Evolutionary conservation across 306 rosid species (phyloP), one percentile per base, ranked within the genome.

Genomic region (Urtica urens): DNA sequence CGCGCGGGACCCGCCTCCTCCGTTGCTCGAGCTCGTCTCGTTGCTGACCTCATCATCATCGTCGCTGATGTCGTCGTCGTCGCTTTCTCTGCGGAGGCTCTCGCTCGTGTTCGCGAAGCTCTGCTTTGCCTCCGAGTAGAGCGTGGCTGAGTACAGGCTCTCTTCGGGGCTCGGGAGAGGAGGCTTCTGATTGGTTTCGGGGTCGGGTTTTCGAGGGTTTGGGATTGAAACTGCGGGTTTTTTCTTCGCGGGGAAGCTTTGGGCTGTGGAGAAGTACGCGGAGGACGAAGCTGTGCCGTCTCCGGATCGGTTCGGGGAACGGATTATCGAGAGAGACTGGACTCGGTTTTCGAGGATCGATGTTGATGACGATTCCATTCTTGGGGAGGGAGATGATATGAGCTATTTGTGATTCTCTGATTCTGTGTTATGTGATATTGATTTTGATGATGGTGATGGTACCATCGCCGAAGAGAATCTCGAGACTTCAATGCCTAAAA

Each of bases 1-100:
- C 58, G 81, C 68, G 62, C 77, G n/a, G n/a, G n/a, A n/a, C n/a
- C n/a, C n/a, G n/a, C n/a, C n/a, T n/a, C n/a, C n/a, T n/a, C n/a
- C n/a, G n/a, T n/a, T 72, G 73, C 87, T 77, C 10, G 76, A 65
- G 77, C 87, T 84, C 90, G 93, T 84, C 51, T 81, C 93, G 21
- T 84, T 95, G 38, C 93, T 90, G 48, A 81, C 62, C 40, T 90
- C 97, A 39, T 95, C n/a, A n/a, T n/a, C n/a, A n/a, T n/a, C n/a
- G n/a, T 84, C 97, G 38, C 93, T 90, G 48, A 81, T 60, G 41
- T 90, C 97, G 37, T 95, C 84, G 53, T 90, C 93, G 1, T 90
- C 81, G 64, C 96, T 88, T 49, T 72, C 94, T 67, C 96, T 81
- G 64, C 60, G 78, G 39, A 88, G 73, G 60, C 95, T 81, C 74